Percentiles rank a stretch among this genome's conserved stretches.
Conservation (phyloP, 495 filamentous ascomycete genomes). For the Penicillium antarcticum region DNA sequence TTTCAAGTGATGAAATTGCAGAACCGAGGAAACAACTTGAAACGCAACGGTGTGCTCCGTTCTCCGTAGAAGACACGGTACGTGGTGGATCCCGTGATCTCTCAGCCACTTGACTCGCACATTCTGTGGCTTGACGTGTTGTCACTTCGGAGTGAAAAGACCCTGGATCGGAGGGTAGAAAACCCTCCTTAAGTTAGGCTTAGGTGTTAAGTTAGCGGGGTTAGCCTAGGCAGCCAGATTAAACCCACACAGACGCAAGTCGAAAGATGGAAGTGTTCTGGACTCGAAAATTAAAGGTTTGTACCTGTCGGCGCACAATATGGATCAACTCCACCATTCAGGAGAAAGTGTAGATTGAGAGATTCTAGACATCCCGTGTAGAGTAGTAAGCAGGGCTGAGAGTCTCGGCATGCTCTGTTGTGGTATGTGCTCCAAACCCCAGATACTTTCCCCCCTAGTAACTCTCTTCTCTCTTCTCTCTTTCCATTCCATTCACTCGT, state of each 20-base stretch:
- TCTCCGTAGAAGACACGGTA: too few species aligned
- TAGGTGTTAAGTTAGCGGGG: too few species aligned
- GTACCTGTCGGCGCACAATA: slow-evolving; percentile 4
- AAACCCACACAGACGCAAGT: neutral
- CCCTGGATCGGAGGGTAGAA: too few species aligned
- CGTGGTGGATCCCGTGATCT: too few species aligned
- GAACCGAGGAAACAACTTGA: too few species aligned
- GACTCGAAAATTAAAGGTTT: neutral
- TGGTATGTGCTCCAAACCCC: slow-evolving; percentile 8
- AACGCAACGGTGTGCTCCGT: too few species aligned
- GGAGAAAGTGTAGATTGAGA: neutral
- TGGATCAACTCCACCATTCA: slow-evolving; percentile 5
- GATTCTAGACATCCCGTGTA: neutral
- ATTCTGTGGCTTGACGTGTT: too few species aligned
- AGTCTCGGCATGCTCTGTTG: neutral
- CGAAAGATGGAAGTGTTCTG: neutral
- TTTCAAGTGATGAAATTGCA: too few species aligned
- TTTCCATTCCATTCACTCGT: slow-evolving; percentile 2
- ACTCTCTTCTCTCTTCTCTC: neutral
- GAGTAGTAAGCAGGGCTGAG: slow-evolving; percentile 1
- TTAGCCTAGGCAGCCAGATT: neutral
- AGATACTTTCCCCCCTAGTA: slow-evolving; percentile 3
- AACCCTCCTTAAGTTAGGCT: too few species aligned
- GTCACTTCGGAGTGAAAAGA: too few species aligned
- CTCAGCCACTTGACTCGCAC: too few species aligned